These are phyloP conservation scores for Colletotrichum higginsianum DNA, from an alignment of 2,329 filamentous ascomycete species.

Conservation along the genomic window DNA sequence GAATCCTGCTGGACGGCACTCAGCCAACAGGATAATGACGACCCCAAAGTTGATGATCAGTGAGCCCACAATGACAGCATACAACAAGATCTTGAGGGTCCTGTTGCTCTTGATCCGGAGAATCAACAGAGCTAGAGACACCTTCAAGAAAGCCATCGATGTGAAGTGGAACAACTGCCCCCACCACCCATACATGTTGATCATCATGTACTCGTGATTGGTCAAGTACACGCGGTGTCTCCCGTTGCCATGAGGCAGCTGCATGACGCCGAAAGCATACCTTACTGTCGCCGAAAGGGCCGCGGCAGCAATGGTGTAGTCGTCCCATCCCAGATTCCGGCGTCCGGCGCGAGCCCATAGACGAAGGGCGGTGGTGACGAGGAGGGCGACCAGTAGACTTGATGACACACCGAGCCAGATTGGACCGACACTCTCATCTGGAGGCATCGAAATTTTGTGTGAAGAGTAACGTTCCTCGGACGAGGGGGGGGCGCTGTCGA, in stretches of 20 bases:
- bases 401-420: slow-evolving; percentile 51
- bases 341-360: slow-evolving; percentile 49
- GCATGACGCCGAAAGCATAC: slow-evolving; percentile 51
- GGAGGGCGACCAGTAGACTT: slow-evolving; percentile 49
- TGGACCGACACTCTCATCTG: slow-evolving; percentile 51
- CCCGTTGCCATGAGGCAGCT: slow-evolving; percentile 55
- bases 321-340: slow-evolving; percentile 53
- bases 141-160: slow-evolving; percentile 56
- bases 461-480: neutral
- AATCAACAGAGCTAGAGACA: slow-evolving; percentile 57
- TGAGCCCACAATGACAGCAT: slow-evolving; percentile 49
- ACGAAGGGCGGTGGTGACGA: slow-evolving; percentile 51
- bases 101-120: slow-evolving; percentile 56
- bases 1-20: slow-evolving; percentile 48
- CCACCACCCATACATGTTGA: slow-evolving; percentile 56
- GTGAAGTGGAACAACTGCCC: slow-evolving; percentile 58
- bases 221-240: slow-evolving; percentile 54
- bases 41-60: slow-evolving; percentile 50
- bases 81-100: slow-evolving; percentile 49
- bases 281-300: slow-evolving; percentile 49
- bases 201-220: slow-evolving; percentile 49
- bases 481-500: neutral
- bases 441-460: slow-evolving; percentile 47
- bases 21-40: slow-evolving; percentile 51
- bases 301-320: slow-evolving; percentile 52